These are phyloP conservation scores for Lactarius hengduanensis DNA, from an alignment of 768 basidiomycete genomes.

Conservation along the genomic window DNA sequence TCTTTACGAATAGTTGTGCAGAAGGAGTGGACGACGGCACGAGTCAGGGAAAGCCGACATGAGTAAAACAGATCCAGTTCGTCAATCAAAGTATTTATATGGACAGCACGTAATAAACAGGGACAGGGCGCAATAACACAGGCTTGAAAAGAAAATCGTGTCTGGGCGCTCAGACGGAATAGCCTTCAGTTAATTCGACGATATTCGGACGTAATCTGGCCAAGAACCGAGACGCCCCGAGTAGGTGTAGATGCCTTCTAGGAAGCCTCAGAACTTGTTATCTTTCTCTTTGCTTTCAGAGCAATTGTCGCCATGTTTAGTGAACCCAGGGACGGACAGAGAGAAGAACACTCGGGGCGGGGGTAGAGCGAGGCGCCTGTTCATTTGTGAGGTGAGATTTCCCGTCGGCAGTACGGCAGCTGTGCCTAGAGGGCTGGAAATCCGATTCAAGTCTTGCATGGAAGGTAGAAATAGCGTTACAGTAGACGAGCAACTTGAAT, in stretches of 20 bases:
- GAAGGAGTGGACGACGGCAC: slow-evolving; percentile 10
- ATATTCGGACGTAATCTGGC: slow-evolving; percentile 24
- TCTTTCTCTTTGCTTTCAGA: neutral
- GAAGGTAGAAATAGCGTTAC: neutral
- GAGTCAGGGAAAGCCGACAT: slow-evolving; percentile 16
- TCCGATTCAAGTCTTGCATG: neutral
- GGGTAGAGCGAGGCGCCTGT: neutral
- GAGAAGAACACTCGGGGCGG: neutral
- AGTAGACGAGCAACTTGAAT: too few relatives aligned
- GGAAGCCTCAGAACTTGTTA: neutral
- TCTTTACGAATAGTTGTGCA: slow-evolving; percentile 12
- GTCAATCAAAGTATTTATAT: slow-evolving; percentile 11
- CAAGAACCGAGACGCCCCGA: slow-evolving; percentile 14
- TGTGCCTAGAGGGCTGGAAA: neutral
- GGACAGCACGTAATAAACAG: slow-evolving; percentile 4
- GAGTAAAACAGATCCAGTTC: neutral
- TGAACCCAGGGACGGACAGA: neutral
- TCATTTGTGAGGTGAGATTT: neutral
- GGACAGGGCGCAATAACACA: neutral
- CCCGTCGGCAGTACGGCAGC: neutral
- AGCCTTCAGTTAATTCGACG: slow-evolving; percentile 1
- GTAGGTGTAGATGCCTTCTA: slow-evolving; percentile 8
- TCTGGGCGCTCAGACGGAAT: neutral
- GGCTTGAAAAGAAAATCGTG: slow-evolving; percentile 5
- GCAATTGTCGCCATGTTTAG: slow-evolving; percentile 5